Evolutionary conservation across 805 yeast genomes (phyloP), one percentile per base, ranked within the genome.

Genomic region (Priceomyces carsonii): DNA sequence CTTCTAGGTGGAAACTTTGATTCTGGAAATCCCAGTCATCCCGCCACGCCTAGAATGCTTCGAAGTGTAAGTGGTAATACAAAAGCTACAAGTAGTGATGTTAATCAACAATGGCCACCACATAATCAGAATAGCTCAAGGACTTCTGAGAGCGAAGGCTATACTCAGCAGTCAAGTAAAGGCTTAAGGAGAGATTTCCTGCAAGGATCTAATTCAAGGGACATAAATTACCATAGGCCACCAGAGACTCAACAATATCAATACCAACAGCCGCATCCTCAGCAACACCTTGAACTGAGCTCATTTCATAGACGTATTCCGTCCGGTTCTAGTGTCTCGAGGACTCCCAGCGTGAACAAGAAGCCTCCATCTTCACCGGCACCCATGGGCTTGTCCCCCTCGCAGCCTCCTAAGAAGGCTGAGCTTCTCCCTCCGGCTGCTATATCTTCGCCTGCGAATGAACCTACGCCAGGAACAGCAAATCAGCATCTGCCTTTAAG

Each of bases 31-130:
- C 42, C 53, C n/a, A 57, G 54, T 18, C 69, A 59, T 10, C 85
- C 84, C 2, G 86, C 86, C 2, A 80, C 87, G 1, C 85, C 86
- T 6, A 61, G 86, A 46, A 81, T 81, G 86, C 59, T 80, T 31
- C 67, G 84, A 46, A 77, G 76, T 48, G 73, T 75, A 3, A 71
- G 79, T 41, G 74, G 73, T 1, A 57, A 58, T 39, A 47, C 50
- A 23, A 45, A 42, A 34, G 44, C 37, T 19, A 38, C 52, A 25
- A 44, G 43, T 24, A 29, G 17, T 25, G 33, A 35, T 9, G 16
- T 23, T 22, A 25, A 26, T 18, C 38, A 33, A n/a, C 43, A 33
- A 35, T 32, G 22, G 29, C 38, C 29, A 26, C 27, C 25, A 3
- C 26, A 23, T 12, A 7, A 5, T 23, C 7, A 23, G 8, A 7